phyloP scores from a whole-genome alignment of 2,329 filamentous ascomycete genomes.

The Corynespora cassiicola region DNA sequence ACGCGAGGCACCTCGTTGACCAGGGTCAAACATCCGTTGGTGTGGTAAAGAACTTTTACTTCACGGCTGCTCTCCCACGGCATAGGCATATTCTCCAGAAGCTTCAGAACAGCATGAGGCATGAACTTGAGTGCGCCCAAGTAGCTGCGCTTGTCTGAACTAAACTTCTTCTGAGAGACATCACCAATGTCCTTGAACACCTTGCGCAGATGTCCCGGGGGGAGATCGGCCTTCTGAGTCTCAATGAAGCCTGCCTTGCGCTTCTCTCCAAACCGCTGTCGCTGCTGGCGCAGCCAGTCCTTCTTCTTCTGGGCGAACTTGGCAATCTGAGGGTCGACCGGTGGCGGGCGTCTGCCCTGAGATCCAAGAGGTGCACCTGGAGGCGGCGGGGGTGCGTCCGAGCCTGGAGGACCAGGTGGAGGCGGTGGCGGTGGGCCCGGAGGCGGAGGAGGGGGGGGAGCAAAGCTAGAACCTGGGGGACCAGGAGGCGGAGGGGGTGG shows the following conservation, averaged over 20 bases:
- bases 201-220: conserved; percentile 96
- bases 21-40: conserved; percentile 94
- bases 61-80: conserved; percentile 97
- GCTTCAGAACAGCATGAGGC: conserved; percentile 96
- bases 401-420: conserved; percentile 32
- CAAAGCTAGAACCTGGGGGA: no score
- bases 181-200: conserved; percentile 98
- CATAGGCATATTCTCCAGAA: conserved; percentile 99
- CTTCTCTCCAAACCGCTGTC: conserved; percentile 96
- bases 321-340: conserved; percentile 80
- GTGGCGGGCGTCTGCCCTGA: conserved; percentile 76
- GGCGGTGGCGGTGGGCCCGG: conserved; percentile 26
- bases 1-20: conserved; percentile 97
- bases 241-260: conserved; percentile 95
- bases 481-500: conserved; percentile 52
- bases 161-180: conserved; percentile 99
- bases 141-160: conserved; percentile 97
- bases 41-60: conserved; percentile 97
- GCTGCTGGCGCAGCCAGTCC: conserved; percentile 92
- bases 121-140: conserved; percentile 98
- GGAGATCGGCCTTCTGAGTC: conserved; percentile 98
- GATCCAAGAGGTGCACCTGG: conserved; percentile 59
- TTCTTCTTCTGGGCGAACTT: conserved; percentile 99
- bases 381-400: conserved; percentile 59
- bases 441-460: conserved; percentile 53